Base-by-base conservation (phyloP, 116 monocot genomes). In the Trichopus zeylanicus region DNA sequence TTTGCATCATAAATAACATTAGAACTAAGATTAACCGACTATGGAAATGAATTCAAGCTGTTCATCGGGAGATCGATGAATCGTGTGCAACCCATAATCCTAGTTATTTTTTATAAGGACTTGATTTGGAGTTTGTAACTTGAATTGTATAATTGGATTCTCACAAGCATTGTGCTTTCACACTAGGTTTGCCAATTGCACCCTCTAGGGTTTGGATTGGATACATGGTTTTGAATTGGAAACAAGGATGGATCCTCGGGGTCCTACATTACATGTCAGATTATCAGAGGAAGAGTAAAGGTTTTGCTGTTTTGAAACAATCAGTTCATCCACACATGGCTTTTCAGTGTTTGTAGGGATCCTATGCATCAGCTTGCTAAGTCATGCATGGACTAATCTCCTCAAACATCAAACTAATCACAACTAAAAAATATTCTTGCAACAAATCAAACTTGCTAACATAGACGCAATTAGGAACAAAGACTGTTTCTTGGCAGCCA, bases 81-180 rank as follows among this genome's bases (percentile, higher is more conserved):
- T 13, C 23, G 51, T 13, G 22, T 51, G 8, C 21, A 6, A 7
- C 2, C 7, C n/a, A n/a, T n/a, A n/a, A n/a, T n/a, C n/a, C n/a
- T n/a, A n/a, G n/a, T n/a, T n/a, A n/a, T n/a, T n/a, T n/a, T n/a
- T n/a, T 21, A 3, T 6, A 22, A n/a, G n/a, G n/a, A n/a, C n/a
- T n/a, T n/a, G 20, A 22, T 8, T 51, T 51, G 15, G 51, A 25
- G 19, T 51, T 4, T 51, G 22, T 51, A 22, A 51, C n/a, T n/a
- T n/a, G 9, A 57, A 7, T 57, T n/a, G 5, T 56, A 0, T 57
- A 57, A 33, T 20, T 57, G 20, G 57, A 59, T 39, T 59, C 35
- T 39, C 23, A 4, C 1, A 22, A 7, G 11, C 4, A 11, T 9
- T n/a, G n/a, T 59, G 37, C 35, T 8, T 59, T 38, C 59, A 26